Evolutionary conservation across 495 filamentous ascomycete genomes (phyloP), one percentile per base, ranked within the genome.

Genomic region (Staphylotrichum longicolle): DNA sequence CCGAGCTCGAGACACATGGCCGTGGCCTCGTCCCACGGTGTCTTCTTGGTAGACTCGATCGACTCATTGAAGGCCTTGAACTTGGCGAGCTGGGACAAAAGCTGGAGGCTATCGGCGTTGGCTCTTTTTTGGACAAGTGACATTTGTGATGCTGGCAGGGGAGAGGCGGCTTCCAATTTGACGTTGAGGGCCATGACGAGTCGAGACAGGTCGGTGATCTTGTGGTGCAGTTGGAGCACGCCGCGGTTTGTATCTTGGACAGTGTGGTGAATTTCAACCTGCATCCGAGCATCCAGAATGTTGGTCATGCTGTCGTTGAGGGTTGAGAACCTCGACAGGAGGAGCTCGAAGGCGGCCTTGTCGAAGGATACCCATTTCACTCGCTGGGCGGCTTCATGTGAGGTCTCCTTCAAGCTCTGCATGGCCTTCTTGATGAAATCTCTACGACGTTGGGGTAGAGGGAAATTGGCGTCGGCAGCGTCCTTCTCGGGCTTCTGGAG

Each of bases 21-120:
- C 2, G 71, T 68, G 3, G 63, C 70, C 33, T 70, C 65, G 44
- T 74, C 72, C 63, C 58, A 69, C 6, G 69, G 63, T 9, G 58
- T 57, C 41, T 64, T 69, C 45, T 54, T 68, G 51, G 66, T 60
- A 8, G 67, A 64, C 40, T 78, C 75, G 50, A 79, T 73, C 20
- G 74, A 72, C 64, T 76, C 68, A 58, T 77, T 79, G 62, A 79
- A 79, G 11, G 76, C 77, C 66, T 79, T 79, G 72, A 79, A 79
- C 63, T 75, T 75, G 62, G 77, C 77, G 14, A 79, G 67, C 58
- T 76, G 69, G 5, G 75, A 72, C 35, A 79, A 54, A 3, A 74
- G 64, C 58, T 76, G 66, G 14, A 73, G 68, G 1, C 70, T 69
- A 45, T 69, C 65, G 27, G 68, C 71, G 45, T 73, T 75, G 51